A percentile compares a stretch with the other conserved stretches of the same genome.
These are phyloP conservation scores for Aureobasidium lini DNA, from an alignment of 2,329 filamentous ascomycete species.

Conservation along the genomic window DNA sequence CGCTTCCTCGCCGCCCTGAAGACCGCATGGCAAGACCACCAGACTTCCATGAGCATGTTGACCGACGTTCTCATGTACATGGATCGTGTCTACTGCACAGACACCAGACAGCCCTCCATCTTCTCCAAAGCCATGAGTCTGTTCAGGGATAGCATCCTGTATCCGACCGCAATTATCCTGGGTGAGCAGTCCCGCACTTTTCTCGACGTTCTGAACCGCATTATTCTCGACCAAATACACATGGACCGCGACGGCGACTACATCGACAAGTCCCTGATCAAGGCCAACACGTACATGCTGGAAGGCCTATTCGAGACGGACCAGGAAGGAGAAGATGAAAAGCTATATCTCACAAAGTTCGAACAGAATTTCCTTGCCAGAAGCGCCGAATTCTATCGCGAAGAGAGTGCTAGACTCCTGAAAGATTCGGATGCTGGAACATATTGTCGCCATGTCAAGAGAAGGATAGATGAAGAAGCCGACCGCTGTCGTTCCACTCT, in stretches of 20 bases:
- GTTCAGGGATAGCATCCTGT: conserved; percentile 79
- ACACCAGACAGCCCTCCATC: conserved; percentile 67
- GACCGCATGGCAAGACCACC: conserved; percentile 79
- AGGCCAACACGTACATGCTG: conserved; percentile 81
- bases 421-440: conserved; percentile 70
- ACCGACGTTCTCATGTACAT: conserved; percentile 96
- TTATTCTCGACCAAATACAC: conserved; percentile 82
- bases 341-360: conserved; percentile 77
- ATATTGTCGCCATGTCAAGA: conserved; percentile 71
- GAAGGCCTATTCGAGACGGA: conserved; percentile 79
- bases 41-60: conserved; percentile 88
- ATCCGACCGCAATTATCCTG: conserved; percentile 42
- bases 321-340: conserved; percentile 67
- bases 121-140: conserved; percentile 78
- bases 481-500: conserved; percentile 79
- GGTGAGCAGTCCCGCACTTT: conserved; percentile 46
- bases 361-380: conserved; percentile 68
- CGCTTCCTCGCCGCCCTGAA: conserved; percentile 71
- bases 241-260: conserved; percentile 88
- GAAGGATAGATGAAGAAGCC: conserved; percentile 70
- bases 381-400: conserved; percentile 65
- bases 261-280: conserved; percentile 75
- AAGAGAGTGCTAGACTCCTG: conserved; percentile 67
- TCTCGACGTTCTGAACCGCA: conserved; percentile 67
- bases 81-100: conserved; percentile 74